Evolutionary conservation across 1,139 yeast species (phyloP), one percentile per base, ranked within the genome.

Genomic region (Hemisphaericaspora lyxosophila): DNA sequence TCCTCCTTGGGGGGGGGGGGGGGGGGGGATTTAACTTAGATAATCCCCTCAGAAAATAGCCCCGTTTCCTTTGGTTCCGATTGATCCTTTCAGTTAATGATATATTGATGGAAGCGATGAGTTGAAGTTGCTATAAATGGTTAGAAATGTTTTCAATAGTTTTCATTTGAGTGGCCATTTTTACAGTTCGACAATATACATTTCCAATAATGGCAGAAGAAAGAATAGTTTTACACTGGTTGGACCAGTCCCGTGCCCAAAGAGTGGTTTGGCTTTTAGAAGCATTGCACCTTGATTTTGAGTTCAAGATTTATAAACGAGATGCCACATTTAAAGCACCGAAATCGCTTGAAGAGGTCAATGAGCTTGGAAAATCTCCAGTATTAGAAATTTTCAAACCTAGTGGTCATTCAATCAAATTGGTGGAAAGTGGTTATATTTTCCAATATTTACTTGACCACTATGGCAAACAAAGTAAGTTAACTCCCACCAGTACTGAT

Each of bases 341-440:
- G 5, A 50, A 53, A 15, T 70, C 62, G 33, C 57, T 68, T 40
- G 44, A 49, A 18, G 49, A 58, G 19, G 49, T 67, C 9, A 73
- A 68, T 36, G 73, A 73, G 2, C 55, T 69, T 33, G 74, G 74
- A 3, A 68, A 65, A 40, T 61, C 71, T 1, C 75, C 75, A 2
- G 57, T 69, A 3, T 46, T 70, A 40, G 74, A 69, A 40, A 53
- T 69, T 13, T 35, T 60, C 12, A 51, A 53, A 19, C 50, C 51
- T 14, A 59, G 59, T 22, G 23, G 32, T 9, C 9, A 54, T 26
- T 54, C 58, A 40, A 36, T 64, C 16, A 54, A 57, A 38, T 55
- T 75, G 27, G 70, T 71, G 16, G 75, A 69, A 45, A 60, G 70
- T 8, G 75, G 74, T 6, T 59, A 60, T 39, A 67, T 70, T 30